phyloP scores from a whole-genome alignment of 2,329 filamentous ascomycete genomes.

The Neopestalotiopsis sp. region DNA sequence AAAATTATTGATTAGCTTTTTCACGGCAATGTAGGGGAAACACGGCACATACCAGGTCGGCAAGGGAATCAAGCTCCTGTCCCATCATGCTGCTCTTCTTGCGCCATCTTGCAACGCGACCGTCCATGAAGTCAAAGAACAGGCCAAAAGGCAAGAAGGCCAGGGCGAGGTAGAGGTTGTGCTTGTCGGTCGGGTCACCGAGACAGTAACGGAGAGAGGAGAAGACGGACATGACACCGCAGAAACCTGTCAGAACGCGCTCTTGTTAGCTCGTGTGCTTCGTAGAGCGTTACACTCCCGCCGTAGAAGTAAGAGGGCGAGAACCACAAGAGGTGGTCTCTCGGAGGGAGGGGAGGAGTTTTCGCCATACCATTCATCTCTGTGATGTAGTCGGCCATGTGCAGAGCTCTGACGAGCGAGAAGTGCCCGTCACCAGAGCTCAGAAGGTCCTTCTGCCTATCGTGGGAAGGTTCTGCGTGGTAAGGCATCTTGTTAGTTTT shows the following conservation, averaged over 20 bases:
- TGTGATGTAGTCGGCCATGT: conserved; percentile 84
- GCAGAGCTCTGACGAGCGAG: conserved; percentile 69
- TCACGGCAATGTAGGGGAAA: too few species aligned
- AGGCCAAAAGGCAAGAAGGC: conserved; percentile 88
- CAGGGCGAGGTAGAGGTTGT: conserved; percentile 81
- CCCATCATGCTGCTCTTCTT: conserved; percentile 98
- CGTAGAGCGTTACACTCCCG: too few species aligned
- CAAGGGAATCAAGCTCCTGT: conserved; percentile 93
- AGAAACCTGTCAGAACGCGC: conserved; percentile 63
- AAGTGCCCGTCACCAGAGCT: conserved; percentile 76
- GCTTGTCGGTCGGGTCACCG: conserved; percentile 66
- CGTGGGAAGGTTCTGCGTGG: conserved; percentile 52
- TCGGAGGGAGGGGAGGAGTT: not conserved
- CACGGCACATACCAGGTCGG: conserved; percentile 74
- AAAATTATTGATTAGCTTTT: too few species aligned
- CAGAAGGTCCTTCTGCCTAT: conserved; percentile 79
- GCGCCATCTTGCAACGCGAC: conserved; percentile 94
- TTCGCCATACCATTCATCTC: conserved; percentile 70
- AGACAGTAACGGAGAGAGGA: conserved; percentile 93
- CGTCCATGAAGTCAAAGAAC: conserved; percentile 98
- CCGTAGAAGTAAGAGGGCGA: too few species aligned
- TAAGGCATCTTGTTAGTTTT: not conserved
- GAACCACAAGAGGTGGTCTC: not conserved
- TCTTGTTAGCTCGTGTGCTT: not conserved
- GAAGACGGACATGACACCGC: conserved; percentile 94